Conservation (phyloP, 2,329 filamentous ascomycete genomes). For the Colletotrichum orbiculare region DNA sequence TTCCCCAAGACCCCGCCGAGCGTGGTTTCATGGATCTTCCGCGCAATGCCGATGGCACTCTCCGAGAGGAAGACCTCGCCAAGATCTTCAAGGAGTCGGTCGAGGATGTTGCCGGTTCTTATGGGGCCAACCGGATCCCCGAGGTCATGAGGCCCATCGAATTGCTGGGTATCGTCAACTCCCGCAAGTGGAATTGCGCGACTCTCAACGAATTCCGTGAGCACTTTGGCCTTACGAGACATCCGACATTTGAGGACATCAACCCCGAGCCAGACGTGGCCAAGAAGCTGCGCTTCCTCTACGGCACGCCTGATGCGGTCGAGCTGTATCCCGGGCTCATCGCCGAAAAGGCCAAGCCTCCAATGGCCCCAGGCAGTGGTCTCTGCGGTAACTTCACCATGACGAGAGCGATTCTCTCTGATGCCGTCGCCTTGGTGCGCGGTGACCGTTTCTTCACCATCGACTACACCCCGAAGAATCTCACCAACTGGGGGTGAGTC, state of each 20-base stretch:
- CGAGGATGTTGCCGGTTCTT: conserved; percentile 61
- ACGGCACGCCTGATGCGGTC: conserved; percentile 69
- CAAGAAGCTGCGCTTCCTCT: conserved; percentile 62
- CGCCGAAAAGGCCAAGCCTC: conserved; percentile 56
- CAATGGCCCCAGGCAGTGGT: conserved; percentile 58
- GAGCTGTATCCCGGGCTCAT: conserved; percentile 68
- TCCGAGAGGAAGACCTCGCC: conserved; percentile 66
- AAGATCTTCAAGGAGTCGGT: conserved; percentile 62
- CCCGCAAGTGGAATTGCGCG: conserved; percentile 67
- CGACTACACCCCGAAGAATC: conserved; percentile 68
- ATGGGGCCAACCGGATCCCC: conserved; percentile 66
- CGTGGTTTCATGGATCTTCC: conserved; percentile 62
- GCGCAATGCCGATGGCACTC: conserved; percentile 60
- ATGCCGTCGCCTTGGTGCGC: conserved; percentile 71
- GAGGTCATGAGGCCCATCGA: conserved; percentile 66
- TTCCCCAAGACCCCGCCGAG: conserved; percentile 62
- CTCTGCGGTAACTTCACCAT: conserved; percentile 58
- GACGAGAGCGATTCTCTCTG: conserved; percentile 68
- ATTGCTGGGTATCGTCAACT: conserved; percentile 69
- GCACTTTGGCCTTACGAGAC: conserved; percentile 67
- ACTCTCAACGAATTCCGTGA: conserved; percentile 73
- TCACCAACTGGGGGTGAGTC: conserved; percentile 74
- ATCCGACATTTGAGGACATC: conserved; percentile 69
- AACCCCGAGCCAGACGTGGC: conserved; percentile 65
- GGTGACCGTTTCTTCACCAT: conserved; percentile 73